Evolutionary conservation across 352 stramenopile genomes (phyloP).

Genomic region (Pythium rhizo-oryzae): DNA sequence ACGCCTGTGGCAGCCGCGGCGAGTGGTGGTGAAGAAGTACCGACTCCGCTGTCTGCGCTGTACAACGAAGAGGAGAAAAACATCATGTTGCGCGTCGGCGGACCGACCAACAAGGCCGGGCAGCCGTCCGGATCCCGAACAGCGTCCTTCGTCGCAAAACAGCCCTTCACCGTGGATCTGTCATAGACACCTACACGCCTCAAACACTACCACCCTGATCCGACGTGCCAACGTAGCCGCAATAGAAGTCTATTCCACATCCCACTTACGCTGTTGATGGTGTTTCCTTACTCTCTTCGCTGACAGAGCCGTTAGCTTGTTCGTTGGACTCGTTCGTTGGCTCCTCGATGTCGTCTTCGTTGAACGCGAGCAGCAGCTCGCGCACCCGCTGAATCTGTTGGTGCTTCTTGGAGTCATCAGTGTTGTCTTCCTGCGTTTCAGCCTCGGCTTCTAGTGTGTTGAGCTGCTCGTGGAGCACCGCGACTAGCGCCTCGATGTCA

Average conservation of each 20-base stretch:
- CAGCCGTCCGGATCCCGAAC: not conserved
- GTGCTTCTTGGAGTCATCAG: conserved; percentile 34
- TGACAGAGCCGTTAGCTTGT: not conserved
- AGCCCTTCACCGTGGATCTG: conserved; percentile 12
- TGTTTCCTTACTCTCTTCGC: not conserved
- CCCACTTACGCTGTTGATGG: conserved; percentile 3
- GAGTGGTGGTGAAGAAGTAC: conserved; percentile 33
- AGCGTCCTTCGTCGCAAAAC: conserved; percentile 4
- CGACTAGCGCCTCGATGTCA: conserved; percentile 42
- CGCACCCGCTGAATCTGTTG: conserved; percentile 42
- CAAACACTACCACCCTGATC: not conserved
- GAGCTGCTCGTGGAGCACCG: conserved; percentile 64
- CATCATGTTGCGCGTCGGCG: conserved; percentile 55
- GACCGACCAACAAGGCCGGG: not conserved
- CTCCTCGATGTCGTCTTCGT: conserved; percentile 16
- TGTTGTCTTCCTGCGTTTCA: conserved; percentile 18
- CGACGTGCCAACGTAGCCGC: not conserved
- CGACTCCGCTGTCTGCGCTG: conserved; percentile 63
- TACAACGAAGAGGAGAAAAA: conserved; percentile 77
- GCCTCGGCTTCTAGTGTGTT: conserved; percentile 42
- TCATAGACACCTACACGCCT: not conserved
- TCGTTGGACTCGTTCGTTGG: not conserved
- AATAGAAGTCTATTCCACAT: conserved; percentile 17
- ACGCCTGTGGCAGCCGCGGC: not conserved
- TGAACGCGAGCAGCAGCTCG: conserved; percentile 39